These are phyloP conservation scores for Grigorovia jiainica DNA, from an alignment of 805 yeast genomes.

Conservation along the genomic window DNA sequence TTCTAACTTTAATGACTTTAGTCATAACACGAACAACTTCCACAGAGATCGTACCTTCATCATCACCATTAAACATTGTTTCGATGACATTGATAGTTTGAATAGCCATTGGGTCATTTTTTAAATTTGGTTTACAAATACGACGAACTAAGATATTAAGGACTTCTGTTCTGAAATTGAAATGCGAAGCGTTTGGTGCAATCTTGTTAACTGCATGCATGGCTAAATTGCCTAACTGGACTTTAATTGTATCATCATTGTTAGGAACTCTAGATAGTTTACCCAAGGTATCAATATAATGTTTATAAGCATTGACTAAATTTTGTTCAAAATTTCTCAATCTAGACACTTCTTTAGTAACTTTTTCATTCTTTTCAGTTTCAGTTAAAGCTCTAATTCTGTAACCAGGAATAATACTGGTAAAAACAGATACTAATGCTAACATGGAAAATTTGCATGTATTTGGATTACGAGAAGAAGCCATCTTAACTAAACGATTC, in stretches of 20 bases:
- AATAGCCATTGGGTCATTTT: slow-evolving; percentile 39
- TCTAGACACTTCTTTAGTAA: slow-evolving; percentile 70
- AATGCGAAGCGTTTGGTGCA: slow-evolving; percentile 56
- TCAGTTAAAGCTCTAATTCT: slow-evolving; percentile 77
- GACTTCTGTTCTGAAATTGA: slow-evolving; percentile 74
- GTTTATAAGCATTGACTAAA: slow-evolving; percentile 57
- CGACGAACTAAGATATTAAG: slow-evolving; percentile 59
- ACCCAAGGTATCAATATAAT: slow-evolving; percentile 50
- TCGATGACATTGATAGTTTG: slow-evolving; percentile 59
- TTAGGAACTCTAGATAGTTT: slow-evolving; percentile 32
- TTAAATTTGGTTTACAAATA: slow-evolving; percentile 47
- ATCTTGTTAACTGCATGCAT: slow-evolving; percentile 75
- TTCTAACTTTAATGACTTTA: slow-evolving; percentile 63
- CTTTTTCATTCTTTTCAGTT: slow-evolving; percentile 70
- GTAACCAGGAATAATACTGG: slow-evolving; percentile 80
- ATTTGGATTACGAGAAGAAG: slow-evolving; percentile 54
- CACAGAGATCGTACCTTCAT: slow-evolving; percentile 68
- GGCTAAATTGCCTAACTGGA: slow-evolving; percentile 44
- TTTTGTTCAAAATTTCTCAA: slow-evolving; percentile 75
- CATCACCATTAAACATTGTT: slow-evolving; percentile 66
- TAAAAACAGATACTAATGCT: slow-evolving; percentile 77
- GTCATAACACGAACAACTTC: slow-evolving; percentile 62
- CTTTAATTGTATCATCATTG: slow-evolving; percentile 25
- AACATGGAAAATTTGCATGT: slow-evolving; percentile 63
- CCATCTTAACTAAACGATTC: slow-evolving; percentile 60